Evolutionary conservation across 257 asterid species (phyloP).

Genomic region (Capsicum rhomboideum): DNA sequence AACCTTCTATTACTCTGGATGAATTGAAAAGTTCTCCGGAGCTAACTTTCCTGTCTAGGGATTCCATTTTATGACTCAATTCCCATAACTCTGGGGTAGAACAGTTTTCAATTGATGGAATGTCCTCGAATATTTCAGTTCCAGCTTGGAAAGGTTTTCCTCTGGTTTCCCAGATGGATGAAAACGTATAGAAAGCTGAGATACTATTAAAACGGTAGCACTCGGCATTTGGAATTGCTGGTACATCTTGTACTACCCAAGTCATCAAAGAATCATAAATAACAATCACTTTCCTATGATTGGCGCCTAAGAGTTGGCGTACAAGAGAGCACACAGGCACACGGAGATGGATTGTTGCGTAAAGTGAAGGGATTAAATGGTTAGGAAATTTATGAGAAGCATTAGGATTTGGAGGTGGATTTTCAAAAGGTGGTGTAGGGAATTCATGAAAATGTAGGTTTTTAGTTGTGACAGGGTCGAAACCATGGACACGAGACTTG

Average conservation of each 20-base stretch:
- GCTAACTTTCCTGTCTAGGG: not conserved
- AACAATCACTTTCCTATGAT: conserved; percentile 3
- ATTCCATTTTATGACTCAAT: not conserved
- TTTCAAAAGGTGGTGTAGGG: not conserved
- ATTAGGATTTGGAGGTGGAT: conserved; percentile 4
- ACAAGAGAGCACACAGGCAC: conserved; percentile 1
- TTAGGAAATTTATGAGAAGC: conserved; percentile 2
- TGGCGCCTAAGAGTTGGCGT: not conserved
- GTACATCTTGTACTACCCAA: conserved; percentile 12
- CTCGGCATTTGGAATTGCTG: conserved; percentile 11
- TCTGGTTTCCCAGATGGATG: not conserved
- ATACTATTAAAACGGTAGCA: conserved; percentile 10
- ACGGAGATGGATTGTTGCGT: conserved; percentile 7
- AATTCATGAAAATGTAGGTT: conserved; percentile 1
- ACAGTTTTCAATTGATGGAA: not conserved
- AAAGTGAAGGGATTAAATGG: conserved; percentile 7
- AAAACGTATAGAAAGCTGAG: conserved; percentile 1
- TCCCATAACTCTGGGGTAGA: not conserved
- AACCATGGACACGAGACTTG: not conserved
- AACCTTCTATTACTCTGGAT: conserved; percentile 18
- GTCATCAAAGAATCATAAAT: conserved; percentile 15
- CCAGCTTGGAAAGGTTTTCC: conserved; percentile 10
- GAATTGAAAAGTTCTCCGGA: conserved; percentile 12
- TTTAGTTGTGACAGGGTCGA: not conserved
- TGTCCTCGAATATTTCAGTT: not conserved